Base-by-base conservation (phyloP, 306 rosid species). In the Amphicarpaea edgeworthii region DNA sequence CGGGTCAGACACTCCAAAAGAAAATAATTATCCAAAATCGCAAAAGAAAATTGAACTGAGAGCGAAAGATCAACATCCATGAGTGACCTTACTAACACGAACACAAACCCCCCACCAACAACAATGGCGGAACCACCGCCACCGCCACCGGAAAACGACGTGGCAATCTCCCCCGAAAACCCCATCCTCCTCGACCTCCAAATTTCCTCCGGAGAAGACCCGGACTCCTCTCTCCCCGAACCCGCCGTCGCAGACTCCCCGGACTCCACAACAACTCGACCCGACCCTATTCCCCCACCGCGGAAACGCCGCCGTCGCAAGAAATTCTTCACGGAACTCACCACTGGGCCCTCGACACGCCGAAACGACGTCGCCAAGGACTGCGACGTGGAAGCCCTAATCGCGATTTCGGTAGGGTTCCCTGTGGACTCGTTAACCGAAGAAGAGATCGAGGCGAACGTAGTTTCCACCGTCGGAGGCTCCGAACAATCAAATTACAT, bases 371-470 rank as follows among this genome's bases (percentile, higher is more conserved):
- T 79, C 1, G 73, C 87, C 8, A 93, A 89, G 20, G 96, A 90
- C 82, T 88, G 87, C 40, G 91, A 90, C 67, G 85, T 83, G 19
- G 98, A 93, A 72, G 96, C 98, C 40, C 83, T 89, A 47, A 90
- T 93, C 19, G 95, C 96, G 4, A 85, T 89, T 16, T 90, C 95
- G 3, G 96, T 90, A 1, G 96, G 98, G 3, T 93, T 93, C 50
- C 98, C 96, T 1, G 93, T 82, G n/a, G 96, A 93, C 74, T 89
- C 95, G 8, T 86, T 93, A 38, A 93, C 98, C 0, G 96, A 93
- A 81, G 98, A 93, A 81, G 98, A 90, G 78, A 89, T 93, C 82
- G 93, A 90, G 72, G 96, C 95, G 54, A 87, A 82, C 73, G 98
- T 93, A 12, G 95, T 93, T n/a, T 79, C 85, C 69, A 85, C 87